phyloP scores from a whole-genome alignment of 202 grass and related monocot species.

The Brachypodium distachyon region DNA sequence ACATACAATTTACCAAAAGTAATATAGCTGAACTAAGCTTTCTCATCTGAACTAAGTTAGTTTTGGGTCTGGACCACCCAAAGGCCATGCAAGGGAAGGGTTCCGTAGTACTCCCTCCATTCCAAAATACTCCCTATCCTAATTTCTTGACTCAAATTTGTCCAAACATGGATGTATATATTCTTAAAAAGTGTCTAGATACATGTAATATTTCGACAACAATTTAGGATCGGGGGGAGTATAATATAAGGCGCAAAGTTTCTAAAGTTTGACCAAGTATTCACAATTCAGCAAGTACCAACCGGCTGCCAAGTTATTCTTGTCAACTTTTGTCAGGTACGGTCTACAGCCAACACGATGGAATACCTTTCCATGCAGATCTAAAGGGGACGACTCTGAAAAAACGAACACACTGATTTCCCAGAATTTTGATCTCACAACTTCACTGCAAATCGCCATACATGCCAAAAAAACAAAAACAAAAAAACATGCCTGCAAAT shows the following conservation, averaged over 20 bases:
- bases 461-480: background rate
- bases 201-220: too few relatives aligned
- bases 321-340: background rate
- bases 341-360: background rate
- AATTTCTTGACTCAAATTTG: too few relatives aligned
- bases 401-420: background rate
- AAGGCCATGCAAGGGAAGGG: background rate
- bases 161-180: too few relatives aligned
- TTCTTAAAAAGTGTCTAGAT: too few relatives aligned
- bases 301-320: background rate
- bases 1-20: background rate
- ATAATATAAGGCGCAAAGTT: too few relatives aligned
- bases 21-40: background rate
- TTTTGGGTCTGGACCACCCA: background rate
- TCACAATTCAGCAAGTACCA: too few relatives aligned
- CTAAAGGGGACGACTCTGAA: background rate
- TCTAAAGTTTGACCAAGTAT: too few relatives aligned
- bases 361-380: background rate
- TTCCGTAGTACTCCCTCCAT: background rate
- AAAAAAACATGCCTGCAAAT: background rate
- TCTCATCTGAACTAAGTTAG: background rate
- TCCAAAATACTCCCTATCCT: too few relatives aligned
- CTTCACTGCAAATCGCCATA: background rate
- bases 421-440: background rate
- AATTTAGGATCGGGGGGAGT: too few relatives aligned